Base-by-base conservation (phyloP, 202 grass and related monocot species). In the Thinopyrum obtusiflorum region DNA sequence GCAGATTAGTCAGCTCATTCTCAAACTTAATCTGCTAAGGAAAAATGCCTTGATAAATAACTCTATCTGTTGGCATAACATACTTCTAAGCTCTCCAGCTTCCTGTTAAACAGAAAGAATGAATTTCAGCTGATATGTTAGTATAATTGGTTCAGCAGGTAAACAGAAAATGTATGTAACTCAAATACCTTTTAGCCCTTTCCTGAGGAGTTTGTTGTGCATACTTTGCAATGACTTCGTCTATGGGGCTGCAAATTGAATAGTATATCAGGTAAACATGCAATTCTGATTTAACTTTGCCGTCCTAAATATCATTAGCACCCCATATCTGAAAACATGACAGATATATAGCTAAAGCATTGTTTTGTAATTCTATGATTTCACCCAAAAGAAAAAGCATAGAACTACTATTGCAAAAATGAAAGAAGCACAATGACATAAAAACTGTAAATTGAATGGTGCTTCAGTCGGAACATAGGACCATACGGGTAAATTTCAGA, bases 81-180 rank as follows among this genome's bases (percentile, higher is more conserved):
- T 94, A 98, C 97, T 90, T 96, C 93, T 37, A 98, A 94, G 24
- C 87, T 91, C 88, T 95, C 93, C 77, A 92, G 55, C 84, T 98
- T 98, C 89, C 97, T 98, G 86, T 71, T 74, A 26, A 26, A 82
- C 18, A 9, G 57, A 18, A 42, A 77, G n/a, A 7, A 80, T 86
- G 20, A 55, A 29, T 9, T 25, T 0, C 21, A 83, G 35, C 61
- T 80, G 55, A 14, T 71, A 68, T 57, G 29, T 71, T 79, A 10
- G 8, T 15, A 66, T 15, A 15, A 68, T 59, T 33, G 8, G 35
- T 32, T 78, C 21, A 33, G 23, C 35, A 76, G 53, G 27, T 71
- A 23, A 69, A 46, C 11, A 68, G 29, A 44, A 65, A 7, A 33
- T 61, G 11, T 42, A 69, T 66, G n/a, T 29, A 86, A 67, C 67